Evolutionary conservation across 2,329 filamentous ascomycete species (phyloP).

Genomic region (Periconia macrospinosa): DNA sequence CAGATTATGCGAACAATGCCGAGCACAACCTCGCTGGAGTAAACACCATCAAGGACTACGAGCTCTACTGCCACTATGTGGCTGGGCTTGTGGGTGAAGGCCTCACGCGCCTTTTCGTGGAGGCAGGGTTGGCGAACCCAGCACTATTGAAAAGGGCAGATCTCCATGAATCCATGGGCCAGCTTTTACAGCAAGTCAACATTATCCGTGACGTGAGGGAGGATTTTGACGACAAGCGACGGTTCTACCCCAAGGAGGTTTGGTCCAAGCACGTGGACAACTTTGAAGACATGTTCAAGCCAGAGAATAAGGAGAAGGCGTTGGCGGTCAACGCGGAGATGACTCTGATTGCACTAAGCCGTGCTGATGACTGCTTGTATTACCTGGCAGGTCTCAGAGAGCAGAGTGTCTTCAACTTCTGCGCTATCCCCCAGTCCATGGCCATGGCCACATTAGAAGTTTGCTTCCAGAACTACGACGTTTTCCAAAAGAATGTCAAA

Average conservation of each 20-base stretch:
- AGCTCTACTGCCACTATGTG: conserved; percentile 97
- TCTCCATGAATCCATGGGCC: conserved; percentile 92
- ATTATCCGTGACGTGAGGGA: conserved; percentile 96
- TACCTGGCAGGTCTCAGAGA: conserved; percentile 95
- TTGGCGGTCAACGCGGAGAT: conserved; percentile 89
- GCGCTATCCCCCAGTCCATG: conserved; percentile 95
- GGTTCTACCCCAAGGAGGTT: conserved; percentile 95
- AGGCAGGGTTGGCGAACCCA: conserved; percentile 82
- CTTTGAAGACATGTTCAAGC: conserved; percentile 88
- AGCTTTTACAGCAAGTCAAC: conserved; percentile 97
- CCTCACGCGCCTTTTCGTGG: conserved; percentile 85
- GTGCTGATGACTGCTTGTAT: conserved; percentile 92
- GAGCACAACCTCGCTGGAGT: conserved; percentile 80
- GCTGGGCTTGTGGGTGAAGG: conserved; percentile 98
- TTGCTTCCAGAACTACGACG: conserved; percentile 85
- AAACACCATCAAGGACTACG: conserved; percentile 83
- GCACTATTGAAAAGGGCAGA: conserved; percentile 76
- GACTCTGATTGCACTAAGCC: conserved; percentile 84
- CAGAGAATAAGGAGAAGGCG: conserved; percentile 74
- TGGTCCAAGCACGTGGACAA: conserved; percentile 93
- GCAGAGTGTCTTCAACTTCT: conserved; percentile 99
- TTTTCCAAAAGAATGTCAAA: conserved; percentile 89
- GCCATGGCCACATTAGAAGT: conserved; percentile 92
- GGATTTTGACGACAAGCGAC: conserved; percentile 81
- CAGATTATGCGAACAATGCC: conserved; percentile 85